Percentiles rank a stretch among this genome's conserved stretches.
Conservation (phyloP, 163 green algal species). For the Trebouxiophyceae sp. region DNA sequence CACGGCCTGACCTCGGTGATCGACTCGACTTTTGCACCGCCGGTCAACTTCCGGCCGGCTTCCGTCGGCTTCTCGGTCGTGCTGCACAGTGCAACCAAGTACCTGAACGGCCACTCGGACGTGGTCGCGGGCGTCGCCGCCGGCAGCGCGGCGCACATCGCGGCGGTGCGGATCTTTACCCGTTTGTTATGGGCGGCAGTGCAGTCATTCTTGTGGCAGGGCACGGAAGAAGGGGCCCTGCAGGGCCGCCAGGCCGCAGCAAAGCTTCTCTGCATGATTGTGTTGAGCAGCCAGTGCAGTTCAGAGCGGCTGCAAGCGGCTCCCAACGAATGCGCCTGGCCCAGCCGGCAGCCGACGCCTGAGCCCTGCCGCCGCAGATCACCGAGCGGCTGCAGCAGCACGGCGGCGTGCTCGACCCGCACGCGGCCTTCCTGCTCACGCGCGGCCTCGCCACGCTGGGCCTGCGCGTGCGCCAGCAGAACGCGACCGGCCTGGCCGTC, state of each 20-base stretch:
- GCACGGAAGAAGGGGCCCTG: too few relatives aligned
- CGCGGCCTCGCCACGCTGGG: conserved; percentile 34
- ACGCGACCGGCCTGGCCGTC: conserved; percentile 22
- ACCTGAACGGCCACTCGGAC: conserved; percentile 40
- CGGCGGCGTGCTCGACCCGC: conserved; percentile 24
- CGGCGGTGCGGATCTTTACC: too few relatives aligned
- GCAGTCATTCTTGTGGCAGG: too few relatives aligned
- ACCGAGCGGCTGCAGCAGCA: conserved; percentile 20
- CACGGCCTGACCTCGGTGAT: conserved; percentile 24
- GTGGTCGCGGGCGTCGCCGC: conserved; percentile 31
- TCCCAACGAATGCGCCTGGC: too few relatives aligned
- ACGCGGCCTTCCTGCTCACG: conserved; percentile 35
- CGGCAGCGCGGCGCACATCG: conserved; percentile 10
- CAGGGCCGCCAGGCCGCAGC: too few relatives aligned
- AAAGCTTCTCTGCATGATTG: too few relatives aligned
- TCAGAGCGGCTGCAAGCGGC: too few relatives aligned
- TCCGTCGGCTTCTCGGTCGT: conserved; percentile 37
- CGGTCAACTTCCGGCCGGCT: conserved; percentile 17
- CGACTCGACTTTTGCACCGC: conserved; percentile 42
- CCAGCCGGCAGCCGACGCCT: too few relatives aligned
- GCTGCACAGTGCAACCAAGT: conserved; percentile 46
- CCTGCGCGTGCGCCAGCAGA: conserved; percentile 34
- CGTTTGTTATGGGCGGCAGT: too few relatives aligned
- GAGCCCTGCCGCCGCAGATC: conserved; percentile 17
- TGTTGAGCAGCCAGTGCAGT: not conserved